These are phyloP conservation scores for Pythium aquatile DNA, from an alignment of 352 stramenopile species.

Conservation along the genomic window DNA sequence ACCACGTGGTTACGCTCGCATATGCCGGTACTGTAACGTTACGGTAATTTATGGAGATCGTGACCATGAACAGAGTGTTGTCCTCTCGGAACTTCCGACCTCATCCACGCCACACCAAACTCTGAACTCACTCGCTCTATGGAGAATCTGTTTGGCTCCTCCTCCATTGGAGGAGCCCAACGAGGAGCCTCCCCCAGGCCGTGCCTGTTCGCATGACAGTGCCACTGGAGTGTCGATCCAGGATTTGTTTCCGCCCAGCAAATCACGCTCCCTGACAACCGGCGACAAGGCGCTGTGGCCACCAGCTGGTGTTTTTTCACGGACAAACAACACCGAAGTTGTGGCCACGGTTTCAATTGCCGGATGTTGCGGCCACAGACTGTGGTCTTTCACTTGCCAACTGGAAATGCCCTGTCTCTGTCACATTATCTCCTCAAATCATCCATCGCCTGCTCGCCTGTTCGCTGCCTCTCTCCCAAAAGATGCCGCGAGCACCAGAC, in stretches of 20 bases:
- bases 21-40: too few relatives aligned
- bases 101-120: background rate
- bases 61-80: too few relatives aligned
- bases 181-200: too few relatives aligned
- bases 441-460: slow-evolving; percentile 2
- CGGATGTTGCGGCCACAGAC: slow-evolving; percentile 1
- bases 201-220: background rate
- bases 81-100: too few relatives aligned
- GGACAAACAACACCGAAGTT: background rate
- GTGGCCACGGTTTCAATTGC: slow-evolving; percentile 2
- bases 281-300: background rate
- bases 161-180: too few relatives aligned
- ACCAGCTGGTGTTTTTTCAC: background rate
- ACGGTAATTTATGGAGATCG: background rate
- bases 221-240: background rate
- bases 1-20: background rate
- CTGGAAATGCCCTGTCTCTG: background rate
- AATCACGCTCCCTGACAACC: too few relatives aligned
- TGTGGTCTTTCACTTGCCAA: background rate
- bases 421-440: background rate
- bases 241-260: background rate
- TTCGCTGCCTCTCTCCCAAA: slow-evolving; percentile 4
- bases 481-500: slow-evolving; percentile 2
- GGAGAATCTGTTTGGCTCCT: too few relatives aligned
- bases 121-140: background rate